A percentile compares a stretch with the other conserved stretches of the same genome.
Conservation (phyloP, 495 filamentous ascomycete genomes). For the Immersiella caudata region DNA sequence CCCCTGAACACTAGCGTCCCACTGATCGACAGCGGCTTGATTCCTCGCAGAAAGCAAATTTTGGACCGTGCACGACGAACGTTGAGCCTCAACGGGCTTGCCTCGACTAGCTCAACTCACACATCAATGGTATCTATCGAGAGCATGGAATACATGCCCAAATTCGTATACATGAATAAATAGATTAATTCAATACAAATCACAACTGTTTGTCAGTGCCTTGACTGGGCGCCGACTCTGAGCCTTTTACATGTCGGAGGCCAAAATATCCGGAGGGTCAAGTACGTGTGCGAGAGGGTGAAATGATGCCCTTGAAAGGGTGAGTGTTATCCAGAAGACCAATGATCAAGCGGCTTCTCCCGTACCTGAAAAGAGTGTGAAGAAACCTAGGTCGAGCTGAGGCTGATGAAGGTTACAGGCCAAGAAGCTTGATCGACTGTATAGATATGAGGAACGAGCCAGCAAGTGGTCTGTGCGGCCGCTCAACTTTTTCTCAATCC, state of each 20-base stretch:
- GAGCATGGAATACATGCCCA: too few species aligned
- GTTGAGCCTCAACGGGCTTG: not conserved
- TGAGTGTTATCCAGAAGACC: too few species aligned
- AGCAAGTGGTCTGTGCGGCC: conserved; percentile 15
- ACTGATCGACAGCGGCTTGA: not conserved
- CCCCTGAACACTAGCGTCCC: not conserved
- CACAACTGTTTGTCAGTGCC: too few species aligned
- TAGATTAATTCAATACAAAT: too few species aligned
- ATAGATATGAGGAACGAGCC: not conserved
- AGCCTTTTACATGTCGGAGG: too few species aligned
- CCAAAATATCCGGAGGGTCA: too few species aligned
- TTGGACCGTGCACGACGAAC: not conserved
- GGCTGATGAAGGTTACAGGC: not conserved
- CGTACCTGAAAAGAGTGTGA: not conserved
- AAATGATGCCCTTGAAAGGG: too few species aligned
- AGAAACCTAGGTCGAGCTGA: not conserved
- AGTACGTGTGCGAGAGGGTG: too few species aligned
- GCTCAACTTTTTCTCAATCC: conserved; percentile 11
- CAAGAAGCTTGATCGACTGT: not conserved
- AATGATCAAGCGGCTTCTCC: too few species aligned
- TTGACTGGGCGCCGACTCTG: too few species aligned
- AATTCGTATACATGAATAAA: too few species aligned
- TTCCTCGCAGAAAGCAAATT: not conserved
- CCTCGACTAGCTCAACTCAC: not conserved
- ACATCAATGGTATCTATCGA: too few species aligned